A percentile compares a stretch with the other conserved stretches of the same genome.
Conservation (phyloP, 306 rosid species). For the Begonia masoniana region DNA sequence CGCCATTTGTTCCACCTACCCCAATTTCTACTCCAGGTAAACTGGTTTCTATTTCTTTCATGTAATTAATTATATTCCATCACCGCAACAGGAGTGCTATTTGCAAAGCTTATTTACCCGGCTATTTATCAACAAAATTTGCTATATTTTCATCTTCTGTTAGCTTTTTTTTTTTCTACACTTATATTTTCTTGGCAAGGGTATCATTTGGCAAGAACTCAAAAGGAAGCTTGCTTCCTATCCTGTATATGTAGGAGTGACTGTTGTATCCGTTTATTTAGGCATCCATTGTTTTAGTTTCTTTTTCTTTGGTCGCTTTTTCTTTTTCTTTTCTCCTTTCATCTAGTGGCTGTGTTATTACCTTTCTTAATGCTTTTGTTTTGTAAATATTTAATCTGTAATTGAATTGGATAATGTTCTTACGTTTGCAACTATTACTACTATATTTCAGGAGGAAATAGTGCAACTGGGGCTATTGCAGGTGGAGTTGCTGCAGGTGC, state of each 20-base stretch:
- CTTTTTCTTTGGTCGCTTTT: not conserved
- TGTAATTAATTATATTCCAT: constrained; percentile 3
- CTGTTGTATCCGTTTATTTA: not conserved
- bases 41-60: constrained; percentile 8
- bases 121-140: not conserved
- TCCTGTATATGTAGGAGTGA: no score
- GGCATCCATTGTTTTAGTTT: not conserved
- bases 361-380: no score
- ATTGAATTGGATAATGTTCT: not conserved
- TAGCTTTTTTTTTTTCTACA: not conserved
- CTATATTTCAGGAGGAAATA: constrained; percentile 25
- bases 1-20: constrained; percentile 21
- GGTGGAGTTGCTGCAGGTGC: constrained; percentile 97
- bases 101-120: not conserved
- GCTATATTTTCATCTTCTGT: not conserved
- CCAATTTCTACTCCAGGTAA: constrained; percentile 58
- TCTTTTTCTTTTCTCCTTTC: not conserved
- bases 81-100: no score
- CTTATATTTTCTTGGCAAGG: not conserved
- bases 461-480: constrained; percentile 61
- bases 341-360: no score
- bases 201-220: no score
- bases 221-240: no score
- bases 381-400: not conserved
- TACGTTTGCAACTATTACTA: not conserved